A percentile compares a stretch with the other conserved stretches of the same genome.
phyloP scores from a whole-genome alignment of 2,329 filamentous ascomycete species.

The Neobulgaria alba region DNA sequence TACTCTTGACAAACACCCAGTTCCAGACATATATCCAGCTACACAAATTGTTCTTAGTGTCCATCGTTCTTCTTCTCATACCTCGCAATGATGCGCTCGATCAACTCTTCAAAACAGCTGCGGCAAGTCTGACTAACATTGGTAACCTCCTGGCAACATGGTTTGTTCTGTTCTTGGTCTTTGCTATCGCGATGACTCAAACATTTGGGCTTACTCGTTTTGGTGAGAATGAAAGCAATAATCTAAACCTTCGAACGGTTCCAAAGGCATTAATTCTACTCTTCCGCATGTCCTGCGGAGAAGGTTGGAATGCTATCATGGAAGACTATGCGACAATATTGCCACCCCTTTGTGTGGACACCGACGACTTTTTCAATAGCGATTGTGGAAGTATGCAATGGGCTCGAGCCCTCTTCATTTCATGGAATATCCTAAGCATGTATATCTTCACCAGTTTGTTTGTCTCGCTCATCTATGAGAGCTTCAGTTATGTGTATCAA shows the following conservation, averaged over 20 bases:
- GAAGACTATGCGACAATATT: conserved; percentile 81
- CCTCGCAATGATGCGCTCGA: conserved; percentile 95
- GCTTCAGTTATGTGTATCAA: conserved; percentile 98
- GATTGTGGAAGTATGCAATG: conserved; percentile 89
- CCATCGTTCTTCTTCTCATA: conserved; percentile 82
- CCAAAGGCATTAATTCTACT: conserved; percentile 89
- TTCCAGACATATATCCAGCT: conserved; percentile 62
- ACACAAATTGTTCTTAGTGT: conserved; percentile 90
- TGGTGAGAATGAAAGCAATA: conserved; percentile 59
- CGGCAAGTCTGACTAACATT: conserved; percentile 84
- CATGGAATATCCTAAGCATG: conserved; percentile 99
- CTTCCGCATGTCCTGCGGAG: conserved; percentile 86
- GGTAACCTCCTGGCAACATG: conserved; percentile 89
- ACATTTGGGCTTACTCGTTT: conserved; percentile 93
- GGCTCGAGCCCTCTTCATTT: conserved; percentile 83
- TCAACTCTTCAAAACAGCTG: conserved; percentile 97
- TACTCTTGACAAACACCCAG: conserved; percentile 55
- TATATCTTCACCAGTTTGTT: conserved; percentile 99
- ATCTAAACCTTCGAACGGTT: conserved; percentile 88
- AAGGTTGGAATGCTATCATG: conserved; percentile 97
- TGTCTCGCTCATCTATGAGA: conserved; percentile 97
- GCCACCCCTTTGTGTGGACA: conserved; percentile 71
- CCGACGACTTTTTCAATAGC: conserved; percentile 66
- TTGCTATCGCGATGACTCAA: conserved; percentile 92
- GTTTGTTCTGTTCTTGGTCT: conserved; percentile 94